Percentiles rank a stretch among this genome's conserved stretches.
phyloP scores from a whole-genome alignment of 495 filamentous ascomycete species.

The Trichoderma erinaceum region DNA sequence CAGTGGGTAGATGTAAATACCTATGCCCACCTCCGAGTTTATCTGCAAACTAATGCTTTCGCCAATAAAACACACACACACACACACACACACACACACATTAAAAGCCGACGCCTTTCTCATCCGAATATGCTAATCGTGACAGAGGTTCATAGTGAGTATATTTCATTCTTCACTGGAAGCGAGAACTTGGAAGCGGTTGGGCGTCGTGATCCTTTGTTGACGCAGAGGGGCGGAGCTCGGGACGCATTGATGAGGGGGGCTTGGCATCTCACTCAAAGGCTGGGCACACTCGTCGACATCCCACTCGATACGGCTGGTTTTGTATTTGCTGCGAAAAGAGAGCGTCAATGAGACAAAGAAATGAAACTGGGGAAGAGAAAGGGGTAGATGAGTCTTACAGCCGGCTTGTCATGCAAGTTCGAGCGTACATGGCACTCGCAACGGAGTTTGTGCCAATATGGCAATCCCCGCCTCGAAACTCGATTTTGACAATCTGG shows the following conservation, averaged over 20 bases:
- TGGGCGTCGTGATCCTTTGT: no score
- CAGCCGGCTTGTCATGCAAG: constrained; percentile 70
- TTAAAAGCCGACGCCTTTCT: no score
- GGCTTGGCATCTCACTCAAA: constrained; percentile 25
- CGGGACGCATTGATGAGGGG: constrained; percentile 19
- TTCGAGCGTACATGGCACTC: constrained; percentile 66
- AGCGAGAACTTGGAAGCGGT: no score
- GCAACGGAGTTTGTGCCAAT: constrained; percentile 74
- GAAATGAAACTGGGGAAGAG: not conserved
- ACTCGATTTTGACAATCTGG: constrained; percentile 59
- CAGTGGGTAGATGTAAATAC: no score
- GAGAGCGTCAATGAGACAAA: not conserved
- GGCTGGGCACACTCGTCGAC: constrained; percentile 68
- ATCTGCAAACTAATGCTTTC: no score
- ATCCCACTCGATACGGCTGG: constrained; percentile 64
- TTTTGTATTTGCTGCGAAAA: constrained; percentile 55
- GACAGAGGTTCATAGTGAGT: no score
- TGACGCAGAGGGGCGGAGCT: no score
- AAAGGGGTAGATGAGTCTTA: constrained; percentile 23
- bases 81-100: no score
- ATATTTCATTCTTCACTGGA: no score
- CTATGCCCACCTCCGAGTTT: no score
- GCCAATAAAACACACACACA: no score
- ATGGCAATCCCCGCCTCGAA: constrained; percentile 51
- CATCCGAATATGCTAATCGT: no score